Evolutionary conservation across 345 rosid genomes (phyloP).

Genomic region (Gossypium turneri): DNA sequence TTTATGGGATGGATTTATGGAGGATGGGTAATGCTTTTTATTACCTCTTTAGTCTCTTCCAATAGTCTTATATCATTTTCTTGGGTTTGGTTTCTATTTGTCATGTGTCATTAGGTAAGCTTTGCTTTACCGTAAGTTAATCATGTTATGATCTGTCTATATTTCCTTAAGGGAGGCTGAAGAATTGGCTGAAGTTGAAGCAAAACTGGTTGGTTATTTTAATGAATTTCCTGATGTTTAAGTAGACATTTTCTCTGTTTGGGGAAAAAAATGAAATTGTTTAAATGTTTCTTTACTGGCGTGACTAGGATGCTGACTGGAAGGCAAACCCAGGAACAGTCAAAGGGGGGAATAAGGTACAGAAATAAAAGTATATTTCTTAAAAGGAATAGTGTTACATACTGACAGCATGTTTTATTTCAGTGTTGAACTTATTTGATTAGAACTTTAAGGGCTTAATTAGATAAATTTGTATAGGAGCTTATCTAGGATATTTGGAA

Average conservation of each 20-base stretch:
- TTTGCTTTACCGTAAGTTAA: neutral
- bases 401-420: too few relatives aligned
- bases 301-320: neutral
- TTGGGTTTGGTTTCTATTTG: neutral
- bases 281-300: constrained; percentile 15
- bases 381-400: too few relatives aligned
- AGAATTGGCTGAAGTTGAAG: constrained; percentile 91
- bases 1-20: constrained; percentile 76
- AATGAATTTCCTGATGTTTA: constrained; percentile 4
- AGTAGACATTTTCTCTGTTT: neutral
- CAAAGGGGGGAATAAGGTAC: neutral
- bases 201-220: constrained; percentile 57
- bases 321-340: neutral
- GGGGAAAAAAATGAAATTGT: neutral
- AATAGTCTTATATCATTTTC: constrained; percentile 5
- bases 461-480: too few relatives aligned
- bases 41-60: neutral
- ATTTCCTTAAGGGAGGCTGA: constrained; percentile 48
- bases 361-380: neutral
- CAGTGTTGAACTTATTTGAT: too few relatives aligned
- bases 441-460: too few relatives aligned
- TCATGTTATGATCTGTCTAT: constrained; percentile 10
- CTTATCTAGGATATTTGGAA: too few relatives aligned
- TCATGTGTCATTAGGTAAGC: neutral
- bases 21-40: constrained; percentile 48